Base-by-base conservation (phyloP, 306 rosid species). In the Mucuna pruriens region DNA sequence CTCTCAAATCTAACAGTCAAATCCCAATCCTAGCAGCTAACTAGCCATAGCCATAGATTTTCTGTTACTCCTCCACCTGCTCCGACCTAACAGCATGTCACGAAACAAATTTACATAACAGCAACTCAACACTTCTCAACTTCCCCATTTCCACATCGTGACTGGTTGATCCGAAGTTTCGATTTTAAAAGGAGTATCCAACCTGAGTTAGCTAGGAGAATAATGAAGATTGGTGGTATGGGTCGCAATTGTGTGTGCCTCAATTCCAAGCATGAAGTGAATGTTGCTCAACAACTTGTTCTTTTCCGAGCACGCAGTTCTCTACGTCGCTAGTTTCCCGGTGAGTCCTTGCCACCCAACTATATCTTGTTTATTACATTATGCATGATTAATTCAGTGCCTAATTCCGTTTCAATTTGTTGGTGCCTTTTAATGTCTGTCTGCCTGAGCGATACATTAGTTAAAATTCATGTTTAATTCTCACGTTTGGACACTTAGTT, bases 1-100 rank as follows among this genome's bases (percentile, higher is more conserved):
- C 12, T 11, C 39, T 55, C 69, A 15, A 49, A 79, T 79, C 83
- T 79, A 69, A 79, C 83, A 63, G 76, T 79, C 83, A 79, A 78
- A 69, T 79, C 61, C 36, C 34, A 39, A 68, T n/a, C 33, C 45
- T 60, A 60, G 65, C 70, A 75, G 9, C 70, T 11, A 40, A 40
- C 65, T 58, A 39, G 70, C 57, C 80, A 26, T 75, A 58, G 29
- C 70, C 42, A 44, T 62, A 44, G 60, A 40, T 74, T 38, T 75
- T 60, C 70, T n/a, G 52, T 46, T 75, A 17, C 15, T 36, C 8
- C 45, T 11, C n/a, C 49, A 36, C 71, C 67, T 62, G 71, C 48
- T 20, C 11, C 13, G 48, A 67, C 73, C 73, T 67, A 67, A 39
- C 73, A 61, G 23, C 76, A 39, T 38, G 39, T 22, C 16, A 52